Base-by-base conservation (phyloP, 2,329 filamentous ascomycete species). In the Lachnellula willkommii region DNA sequence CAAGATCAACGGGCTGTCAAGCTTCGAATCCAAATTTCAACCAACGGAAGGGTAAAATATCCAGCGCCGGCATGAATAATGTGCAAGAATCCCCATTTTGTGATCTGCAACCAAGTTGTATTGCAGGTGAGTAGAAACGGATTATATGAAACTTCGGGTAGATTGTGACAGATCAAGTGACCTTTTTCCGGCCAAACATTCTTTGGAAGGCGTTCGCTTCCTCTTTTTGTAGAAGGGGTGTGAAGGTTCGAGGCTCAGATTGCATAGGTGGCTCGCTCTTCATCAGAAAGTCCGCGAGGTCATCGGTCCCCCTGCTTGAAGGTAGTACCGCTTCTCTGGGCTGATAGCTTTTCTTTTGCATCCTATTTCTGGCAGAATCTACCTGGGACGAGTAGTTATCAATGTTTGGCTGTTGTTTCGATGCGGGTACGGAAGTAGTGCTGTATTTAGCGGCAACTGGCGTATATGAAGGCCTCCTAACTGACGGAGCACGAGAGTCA, bases 281-380 rank as follows among this genome's bases (percentile, higher is more conserved):
- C 50, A 59, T 62, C 9, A 94, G 73, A 69, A 93, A 93, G 51
- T 84, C 82, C 0, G 89, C 88, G 46, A 93, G 72, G 50, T 90
- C 88, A 17, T 80, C 79, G 2, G 86, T 90, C 47, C 66, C 57
- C 55, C 65, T 42, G 57, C 61, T 59, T 56, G 66, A 56, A 35
- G 65, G 53, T 8, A 48, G 24, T 42, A 62, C 57, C 11, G 69
- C 62, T 20, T 69, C 66, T 24, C 69, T 63, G 12, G 66, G 62
- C 54, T 67, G 65, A 64, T 79, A 85, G 63, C 72, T 79, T 71
- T 80, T 85, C 77, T 79, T 75, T 22, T 71, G 68, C 24, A 69
- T 68, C 20, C 68, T 69, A 26, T 56, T 63, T 15, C 63, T 56
- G 14, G 63, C 53, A 47, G 51, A 26, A 49, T 65, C 62, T 28